Conservation (phyloP, 1,284 basidiomycete species). For the Sparassis latifolia region DNA sequence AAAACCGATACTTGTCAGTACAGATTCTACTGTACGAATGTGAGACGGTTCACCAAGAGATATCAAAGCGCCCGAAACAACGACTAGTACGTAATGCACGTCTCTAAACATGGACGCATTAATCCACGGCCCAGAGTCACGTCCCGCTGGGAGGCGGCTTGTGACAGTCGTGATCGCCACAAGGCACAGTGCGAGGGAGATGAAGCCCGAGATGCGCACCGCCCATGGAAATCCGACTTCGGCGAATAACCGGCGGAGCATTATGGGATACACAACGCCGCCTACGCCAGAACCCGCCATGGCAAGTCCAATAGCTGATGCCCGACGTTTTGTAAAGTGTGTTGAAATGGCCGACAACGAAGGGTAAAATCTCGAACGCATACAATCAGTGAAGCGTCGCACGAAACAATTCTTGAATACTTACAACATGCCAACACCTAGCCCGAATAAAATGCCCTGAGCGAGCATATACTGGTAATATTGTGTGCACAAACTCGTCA, state of each 20-base stretch:
- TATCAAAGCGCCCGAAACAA: slow-evolving; percentile 25
- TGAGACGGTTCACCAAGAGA: slow-evolving; percentile 19
- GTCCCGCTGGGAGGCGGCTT: slow-evolving; percentile 14
- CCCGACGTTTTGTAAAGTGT: slow-evolving; percentile 50
- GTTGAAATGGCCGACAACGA: slow-evolving; percentile 29
- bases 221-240: slow-evolving; percentile 56
- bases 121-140: slow-evolving; percentile 17
- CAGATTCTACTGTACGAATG: too few species aligned
- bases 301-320: slow-evolving; percentile 46
- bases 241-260: slow-evolving; percentile 52
- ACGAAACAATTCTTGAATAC: slow-evolving; percentile 5
- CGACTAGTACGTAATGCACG: slow-evolving; percentile 22
- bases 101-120: slow-evolving; percentile 25
- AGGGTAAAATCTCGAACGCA: slow-evolving; percentile 22
- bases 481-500: slow-evolving; percentile 29
- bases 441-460: slow-evolving; percentile 30
- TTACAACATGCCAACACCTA: slow-evolving; percentile 31
- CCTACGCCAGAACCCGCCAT: slow-evolving; percentile 26
- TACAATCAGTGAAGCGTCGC: slow-evolving; percentile 1
- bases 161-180: slow-evolving; percentile 23
- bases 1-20: too few species aligned
- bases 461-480: slow-evolving; percentile 33
- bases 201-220: slow-evolving; percentile 33
- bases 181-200: slow-evolving; percentile 24
- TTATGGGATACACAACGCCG: slow-evolving; percentile 61